These are phyloP conservation scores for Copromyces sp. DNA, from an alignment of 495 filamentous ascomycete genomes.

Conservation along the genomic window DNA sequence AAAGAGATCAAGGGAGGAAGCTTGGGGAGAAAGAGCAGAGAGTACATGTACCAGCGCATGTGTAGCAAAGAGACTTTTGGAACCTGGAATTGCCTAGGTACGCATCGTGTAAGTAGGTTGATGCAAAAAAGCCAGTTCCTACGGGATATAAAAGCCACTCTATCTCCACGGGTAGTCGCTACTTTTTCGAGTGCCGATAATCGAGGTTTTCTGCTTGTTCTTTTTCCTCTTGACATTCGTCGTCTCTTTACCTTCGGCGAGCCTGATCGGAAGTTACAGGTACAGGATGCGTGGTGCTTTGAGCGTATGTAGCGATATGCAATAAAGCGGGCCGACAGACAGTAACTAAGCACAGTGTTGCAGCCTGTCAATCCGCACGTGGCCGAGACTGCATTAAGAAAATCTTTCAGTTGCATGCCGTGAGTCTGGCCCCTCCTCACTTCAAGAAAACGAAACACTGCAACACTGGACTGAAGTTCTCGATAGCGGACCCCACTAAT, in stretches of 20 bases:
- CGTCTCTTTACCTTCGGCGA: neutral
- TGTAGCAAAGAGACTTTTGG: neutral
- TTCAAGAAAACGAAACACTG: neutral
- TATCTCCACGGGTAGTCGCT: no score
- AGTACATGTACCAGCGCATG: neutral
- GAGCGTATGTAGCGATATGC: neutral
- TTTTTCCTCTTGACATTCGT: neutral
- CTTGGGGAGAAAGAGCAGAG: neutral
- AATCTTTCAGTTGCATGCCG: neutral
- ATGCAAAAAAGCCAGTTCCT: neutral
- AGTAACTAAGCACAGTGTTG: neutral
- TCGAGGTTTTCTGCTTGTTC: neutral
- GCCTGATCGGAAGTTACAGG: neutral
- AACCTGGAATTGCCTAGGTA: neutral
- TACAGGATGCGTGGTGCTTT: neutral
- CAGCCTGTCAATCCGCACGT: neutral
- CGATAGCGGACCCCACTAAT: neutral
- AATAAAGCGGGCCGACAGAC: neutral
- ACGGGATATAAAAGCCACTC: no score
- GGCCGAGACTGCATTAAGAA: neutral
- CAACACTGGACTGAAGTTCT: neutral
- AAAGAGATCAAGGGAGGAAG: neutral
- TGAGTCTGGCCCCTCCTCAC: neutral
- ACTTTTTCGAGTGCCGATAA: no score
- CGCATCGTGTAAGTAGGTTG: neutral